phyloP scores from a whole-genome alignment of 306 rosid species.

The Acacia melanoxylon region DNA sequence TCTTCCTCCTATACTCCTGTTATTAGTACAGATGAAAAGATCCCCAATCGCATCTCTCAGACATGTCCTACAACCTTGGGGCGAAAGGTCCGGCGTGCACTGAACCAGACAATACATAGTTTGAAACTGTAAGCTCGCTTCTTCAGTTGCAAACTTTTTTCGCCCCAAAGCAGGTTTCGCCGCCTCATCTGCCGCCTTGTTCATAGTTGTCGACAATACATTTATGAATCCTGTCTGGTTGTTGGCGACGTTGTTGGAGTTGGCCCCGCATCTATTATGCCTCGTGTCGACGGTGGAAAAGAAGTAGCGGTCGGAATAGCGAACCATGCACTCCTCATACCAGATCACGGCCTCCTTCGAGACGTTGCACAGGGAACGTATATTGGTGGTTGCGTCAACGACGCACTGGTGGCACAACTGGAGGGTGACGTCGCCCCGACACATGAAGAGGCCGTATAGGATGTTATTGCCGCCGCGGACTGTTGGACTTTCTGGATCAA shows the following conservation, averaged over 20 bases:
- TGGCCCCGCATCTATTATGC: background rate
- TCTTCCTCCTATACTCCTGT: slow-evolving; percentile 28
- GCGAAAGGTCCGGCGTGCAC: slow-evolving; percentile 38
- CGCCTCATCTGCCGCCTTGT: slow-evolving; percentile 19
- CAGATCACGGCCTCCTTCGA: slow-evolving; percentile 27
- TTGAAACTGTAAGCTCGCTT: slow-evolving; percentile 23
- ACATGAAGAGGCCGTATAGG: slow-evolving; percentile 31
- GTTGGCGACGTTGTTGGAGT: slow-evolving; percentile 8
- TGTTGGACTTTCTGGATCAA: no score
- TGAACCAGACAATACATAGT: slow-evolving; percentile 27
- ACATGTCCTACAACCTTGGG: slow-evolving; percentile 21
- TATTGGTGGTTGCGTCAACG: background rate
- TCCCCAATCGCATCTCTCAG: background rate
- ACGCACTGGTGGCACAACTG: slow-evolving; percentile 6
- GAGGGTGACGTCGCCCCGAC: slow-evolving; percentile 26
- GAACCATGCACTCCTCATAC: slow-evolving; percentile 40
- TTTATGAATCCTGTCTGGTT: slow-evolving; percentile 14
- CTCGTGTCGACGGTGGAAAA: slow-evolving; percentile 12
- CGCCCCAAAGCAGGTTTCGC: background rate
- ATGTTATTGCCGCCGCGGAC: background rate
- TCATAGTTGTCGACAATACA: slow-evolving; percentile 24
- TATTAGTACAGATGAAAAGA: background rate
- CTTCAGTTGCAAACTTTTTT: slow-evolving; percentile 28
- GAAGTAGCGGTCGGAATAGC: slow-evolving; percentile 25
- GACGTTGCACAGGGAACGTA: background rate